Evolutionary conservation across 139 green algal genomes (phyloP).

Genomic region (Diplosphaera chodatii): DNA sequence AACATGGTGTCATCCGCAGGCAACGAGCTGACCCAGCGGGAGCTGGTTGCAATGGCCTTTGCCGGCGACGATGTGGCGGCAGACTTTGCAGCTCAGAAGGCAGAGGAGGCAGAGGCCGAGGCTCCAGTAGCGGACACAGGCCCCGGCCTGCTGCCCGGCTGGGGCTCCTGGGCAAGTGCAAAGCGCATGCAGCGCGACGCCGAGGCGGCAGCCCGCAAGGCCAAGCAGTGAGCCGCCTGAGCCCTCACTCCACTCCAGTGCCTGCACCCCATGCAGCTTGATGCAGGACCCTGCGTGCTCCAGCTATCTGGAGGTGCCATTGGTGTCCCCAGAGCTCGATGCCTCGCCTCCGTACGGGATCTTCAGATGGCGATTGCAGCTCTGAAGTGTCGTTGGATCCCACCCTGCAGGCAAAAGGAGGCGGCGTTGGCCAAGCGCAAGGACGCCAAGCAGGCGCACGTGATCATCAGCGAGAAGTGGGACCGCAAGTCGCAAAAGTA

Average conservation of each 20-base stretch:
- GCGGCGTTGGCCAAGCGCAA: constrained; percentile 46
- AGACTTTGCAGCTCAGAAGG: constrained; percentile 86
- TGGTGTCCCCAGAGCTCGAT: too few species aligned
- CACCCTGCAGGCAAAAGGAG: constrained; percentile 39
- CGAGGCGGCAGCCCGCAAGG: constrained; percentile 49
- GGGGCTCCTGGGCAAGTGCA: constrained; percentile 76
- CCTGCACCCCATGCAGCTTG: too few species aligned
- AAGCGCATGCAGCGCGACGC: constrained; percentile 76
- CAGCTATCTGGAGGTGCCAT: too few species aligned
- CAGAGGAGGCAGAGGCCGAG: constrained; percentile 70
- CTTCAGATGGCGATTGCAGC: too few species aligned
- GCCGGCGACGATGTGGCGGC: constrained; percentile 87
- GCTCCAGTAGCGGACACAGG: constrained; percentile 58
- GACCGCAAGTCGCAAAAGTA: constrained; percentile 84
- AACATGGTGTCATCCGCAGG: constrained; percentile 6
- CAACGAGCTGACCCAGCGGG: constrained; percentile 31
- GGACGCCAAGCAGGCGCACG: constrained; percentile 74
- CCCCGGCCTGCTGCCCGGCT: constrained; percentile 71
- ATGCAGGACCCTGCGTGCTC: too few species aligned
- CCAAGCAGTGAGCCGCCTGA: constrained; percentile 34
- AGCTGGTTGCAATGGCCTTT: constrained; percentile 65
- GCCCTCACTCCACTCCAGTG: too few species aligned
- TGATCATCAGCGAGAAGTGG: constrained; percentile 84
- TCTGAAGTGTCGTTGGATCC: too few species aligned
- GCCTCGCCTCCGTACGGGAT: too few species aligned